Percentiles rank a stretch among this genome's conserved stretches.
Evolutionary conservation across 169 alveolate species (phyloP).

Genomic region (Babesia ovis): DNA sequence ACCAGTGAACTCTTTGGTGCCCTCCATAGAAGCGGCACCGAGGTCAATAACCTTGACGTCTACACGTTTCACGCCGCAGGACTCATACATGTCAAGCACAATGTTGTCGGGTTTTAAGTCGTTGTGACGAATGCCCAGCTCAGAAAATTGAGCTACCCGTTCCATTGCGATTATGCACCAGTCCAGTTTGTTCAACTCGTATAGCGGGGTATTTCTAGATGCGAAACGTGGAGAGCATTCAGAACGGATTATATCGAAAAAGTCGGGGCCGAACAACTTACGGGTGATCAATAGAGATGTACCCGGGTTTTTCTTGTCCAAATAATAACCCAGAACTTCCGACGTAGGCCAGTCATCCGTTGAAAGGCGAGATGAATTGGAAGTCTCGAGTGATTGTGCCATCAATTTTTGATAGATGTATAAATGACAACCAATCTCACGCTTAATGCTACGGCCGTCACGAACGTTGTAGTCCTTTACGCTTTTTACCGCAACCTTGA

Average conservation of each 20-base stretch:
- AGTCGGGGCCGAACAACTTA: slow-evolving; percentile 82
- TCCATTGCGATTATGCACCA: slow-evolving; percentile 85
- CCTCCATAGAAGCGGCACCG: slow-evolving; percentile 86
- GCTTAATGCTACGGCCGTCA: slow-evolving; percentile 84
- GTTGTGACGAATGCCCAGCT: slow-evolving; percentile 83
- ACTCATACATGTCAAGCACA: slow-evolving; percentile 79
- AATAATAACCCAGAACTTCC: slow-evolving; percentile 81
- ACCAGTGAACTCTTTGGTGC: slow-evolving; percentile 84
- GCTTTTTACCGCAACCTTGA: slow-evolving; percentile 82
- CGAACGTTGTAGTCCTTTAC: slow-evolving; percentile 83
- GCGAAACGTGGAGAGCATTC: slow-evolving; percentile 73
- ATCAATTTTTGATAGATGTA: slow-evolving; percentile 79
- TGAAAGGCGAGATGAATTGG: slow-evolving; percentile 37
- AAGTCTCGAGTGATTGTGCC: slow-evolving; percentile 49
- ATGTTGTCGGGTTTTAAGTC: slow-evolving; percentile 86
- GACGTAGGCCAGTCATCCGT: slow-evolving; percentile 88
- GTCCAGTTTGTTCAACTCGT: slow-evolving; percentile 82
- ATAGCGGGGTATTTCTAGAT: slow-evolving; percentile 74
- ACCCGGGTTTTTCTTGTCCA: slow-evolving; percentile 83
- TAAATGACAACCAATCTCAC: slow-evolving; percentile 85
- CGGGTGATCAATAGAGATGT: slow-evolving; percentile 77
- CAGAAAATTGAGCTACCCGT: slow-evolving; percentile 79
- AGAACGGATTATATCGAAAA: slow-evolving; percentile 81
- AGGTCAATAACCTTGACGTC: slow-evolving; percentile 83
- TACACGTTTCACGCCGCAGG: slow-evolving; percentile 71